Percentiles rank a stretch among this genome's conserved stretches.
Conservation (phyloP, 305 asterid genomes). For the Solanum hybrid region DNA sequence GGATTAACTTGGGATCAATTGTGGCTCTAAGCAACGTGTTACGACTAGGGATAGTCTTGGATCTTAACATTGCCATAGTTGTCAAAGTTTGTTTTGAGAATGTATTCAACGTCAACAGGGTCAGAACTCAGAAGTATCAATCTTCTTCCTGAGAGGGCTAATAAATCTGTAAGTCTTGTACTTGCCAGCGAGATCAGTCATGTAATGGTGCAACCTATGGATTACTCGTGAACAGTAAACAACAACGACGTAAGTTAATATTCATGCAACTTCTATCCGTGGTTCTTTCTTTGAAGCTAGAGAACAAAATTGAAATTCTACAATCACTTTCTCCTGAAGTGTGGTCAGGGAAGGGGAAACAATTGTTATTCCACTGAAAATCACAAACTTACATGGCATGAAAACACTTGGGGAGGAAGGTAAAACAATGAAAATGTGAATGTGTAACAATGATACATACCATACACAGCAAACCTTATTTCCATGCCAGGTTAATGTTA, state of each 20-base stretch:
- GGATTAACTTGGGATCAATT: too few species aligned
- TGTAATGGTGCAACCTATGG: constrained; percentile 45
- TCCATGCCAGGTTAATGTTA: not conserved
- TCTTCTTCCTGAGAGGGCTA: constrained; percentile 26
- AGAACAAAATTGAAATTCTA: not conserved
- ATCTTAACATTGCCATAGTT: constrained; percentile 37
- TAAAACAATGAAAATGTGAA: not conserved
- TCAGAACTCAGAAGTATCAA: constrained; percentile 38
- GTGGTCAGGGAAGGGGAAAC: not conserved
- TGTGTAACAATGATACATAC: not conserved
- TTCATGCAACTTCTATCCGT: too few species aligned
- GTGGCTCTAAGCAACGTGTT: too few species aligned
- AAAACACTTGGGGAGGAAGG: not conserved
- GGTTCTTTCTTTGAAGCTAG: too few species aligned
- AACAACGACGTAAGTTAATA: too few species aligned
- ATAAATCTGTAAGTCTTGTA: constrained; percentile 48
- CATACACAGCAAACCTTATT: not conserved
- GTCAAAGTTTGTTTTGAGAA: constrained; percentile 53
- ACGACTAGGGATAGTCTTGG: too few species aligned
- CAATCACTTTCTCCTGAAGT: not conserved
- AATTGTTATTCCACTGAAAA: not conserved
- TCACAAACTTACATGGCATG: not conserved
- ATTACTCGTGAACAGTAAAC: not conserved
- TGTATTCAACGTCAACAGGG: constrained; percentile 55
- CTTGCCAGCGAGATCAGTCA: constrained; percentile 33